Base-by-base conservation (phyloP, 208 protist species). In the Phytomonas francai region DNA sequence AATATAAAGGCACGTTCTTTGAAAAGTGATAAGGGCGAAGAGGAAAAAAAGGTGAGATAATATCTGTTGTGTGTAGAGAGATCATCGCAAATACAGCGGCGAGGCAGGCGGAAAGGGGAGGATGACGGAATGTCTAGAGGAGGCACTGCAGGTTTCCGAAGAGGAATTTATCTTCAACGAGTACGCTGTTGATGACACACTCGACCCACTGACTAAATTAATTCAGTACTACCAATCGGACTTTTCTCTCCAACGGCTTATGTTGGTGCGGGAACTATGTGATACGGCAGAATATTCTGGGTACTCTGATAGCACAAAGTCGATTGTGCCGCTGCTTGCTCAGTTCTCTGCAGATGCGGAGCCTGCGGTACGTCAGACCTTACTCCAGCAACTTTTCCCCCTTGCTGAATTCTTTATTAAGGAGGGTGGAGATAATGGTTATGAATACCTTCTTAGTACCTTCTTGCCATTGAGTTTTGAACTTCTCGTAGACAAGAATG, bases 401-500 rank as follows among this genome's bases (percentile, higher is more conserved):
- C 68, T 98, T 2, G 82, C 92, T 5, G 30, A 78, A 65, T 85
- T 83, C 62, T 93, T 97, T 65, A 72, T 97, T 0, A 64, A 85
- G 58, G 63, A 86, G 5, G 92, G 91, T 58, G 81, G 81, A 9
- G 92, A 97, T 2, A 72, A 58, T 16, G 90, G 90, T 5, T 97
- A 97, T 61, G 74, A 93, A 36, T 84, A 80, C 45, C 67, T 97
- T 25, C 80, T 97, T 28, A 86, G 80, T 42, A 87, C 80, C 22
- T 87, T 97, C 42, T 78, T 98, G n/a, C 96, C 96, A 22, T 92
- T 92, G 61, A 84, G 79, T 33, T 97, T 97, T 65, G 93, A 97
- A 76, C 73, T 97, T 67, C 77, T 97, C 5, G 93, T 97, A n/a
- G 96, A 98, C 77, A 95, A 96, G 66, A 98, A 97, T 68, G 85